These are phyloP conservation scores for Ceratobasidium sp. DNA, from an alignment of 1,284 basidiomycete species.

Conservation along the genomic window DNA sequence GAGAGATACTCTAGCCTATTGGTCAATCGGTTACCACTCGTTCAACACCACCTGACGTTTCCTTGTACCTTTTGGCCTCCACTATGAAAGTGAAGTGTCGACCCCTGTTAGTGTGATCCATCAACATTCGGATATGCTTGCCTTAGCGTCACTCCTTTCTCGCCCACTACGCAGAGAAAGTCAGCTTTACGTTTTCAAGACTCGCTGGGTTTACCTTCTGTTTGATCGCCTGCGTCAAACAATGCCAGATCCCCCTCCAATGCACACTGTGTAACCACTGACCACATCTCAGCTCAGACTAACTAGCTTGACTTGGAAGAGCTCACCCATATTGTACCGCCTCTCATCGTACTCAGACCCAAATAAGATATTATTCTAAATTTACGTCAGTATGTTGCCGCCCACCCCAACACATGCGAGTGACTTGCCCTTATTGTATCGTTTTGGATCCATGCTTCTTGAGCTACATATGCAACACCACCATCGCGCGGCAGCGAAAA, in stretches of 20 bases:
- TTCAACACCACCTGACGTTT: background rate
- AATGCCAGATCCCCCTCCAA: slow-evolving; percentile 73
- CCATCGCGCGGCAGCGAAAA: slow-evolving; percentile 70
- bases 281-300: background rate
- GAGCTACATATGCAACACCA: slow-evolving; percentile 77
- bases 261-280: slow-evolving; percentile 60
- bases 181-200: background rate
- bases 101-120: slow-evolving; percentile 37
- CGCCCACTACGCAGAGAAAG: slow-evolving; percentile 77
- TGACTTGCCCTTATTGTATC: slow-evolving; percentile 59
- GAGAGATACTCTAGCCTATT: slow-evolving; percentile 80
- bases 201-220: slow-evolving; percentile 21
- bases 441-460: slow-evolving; percentile 79
- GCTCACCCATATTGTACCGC: slow-evolving; percentile 57
- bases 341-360: slow-evolving; percentile 61
- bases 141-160: slow-evolving; percentile 79
- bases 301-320: slow-evolving; percentile 35
- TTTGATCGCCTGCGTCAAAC: slow-evolving; percentile 67
- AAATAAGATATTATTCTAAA: slow-evolving; percentile 69
- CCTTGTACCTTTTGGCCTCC: slow-evolving; percentile 66
- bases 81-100: slow-evolving; percentile 46
- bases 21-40: slow-evolving; percentile 54
- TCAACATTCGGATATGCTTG: slow-evolving; percentile 55
- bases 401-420: background rate
- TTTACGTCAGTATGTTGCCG: background rate